Evolutionary conservation across 192 early-diverging fungal genomes (phyloP).

Genomic region (Cetraspora pellucida): DNA sequence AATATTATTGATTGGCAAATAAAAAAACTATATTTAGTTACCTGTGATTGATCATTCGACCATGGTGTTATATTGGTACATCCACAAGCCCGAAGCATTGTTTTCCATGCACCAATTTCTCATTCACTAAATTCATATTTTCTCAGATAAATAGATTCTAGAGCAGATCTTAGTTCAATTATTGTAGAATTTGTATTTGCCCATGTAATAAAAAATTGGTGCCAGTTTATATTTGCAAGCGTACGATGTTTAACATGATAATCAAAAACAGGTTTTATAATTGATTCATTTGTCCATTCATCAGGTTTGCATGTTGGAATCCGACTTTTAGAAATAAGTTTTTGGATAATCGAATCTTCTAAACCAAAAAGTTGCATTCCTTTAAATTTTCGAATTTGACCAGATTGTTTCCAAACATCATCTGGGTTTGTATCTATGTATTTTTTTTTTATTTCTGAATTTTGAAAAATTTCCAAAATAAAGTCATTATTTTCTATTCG

Average conservation of each 20-base stretch:
- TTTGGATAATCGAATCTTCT: neutral
- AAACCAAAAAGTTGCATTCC: neutral
- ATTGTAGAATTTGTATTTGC: neutral
- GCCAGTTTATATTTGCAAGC: neutral
- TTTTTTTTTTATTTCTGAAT: neutral
- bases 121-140: neutral
- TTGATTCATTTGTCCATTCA: neutral
- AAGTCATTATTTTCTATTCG: neutral
- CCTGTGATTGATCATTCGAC: neutral
- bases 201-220: neutral
- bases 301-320: neutral
- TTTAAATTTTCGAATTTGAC: neutral
- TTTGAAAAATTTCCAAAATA: neutral
- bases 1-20: neutral
- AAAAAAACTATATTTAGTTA: neutral
- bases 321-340: neutral
- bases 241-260: neutral
- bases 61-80: neutral
- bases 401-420: neutral
- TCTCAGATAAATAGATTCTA: neutral
- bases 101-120: neutral
- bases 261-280: neutral
- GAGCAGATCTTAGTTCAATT: neutral
- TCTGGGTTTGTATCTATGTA: neutral
- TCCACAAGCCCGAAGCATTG: neutral